A percentile compares a stretch with the other conserved stretches of the same genome.
phyloP scores from a whole-genome alignment of 2,329 filamentous ascomycete species.

The Penicillium sp. region DNA sequence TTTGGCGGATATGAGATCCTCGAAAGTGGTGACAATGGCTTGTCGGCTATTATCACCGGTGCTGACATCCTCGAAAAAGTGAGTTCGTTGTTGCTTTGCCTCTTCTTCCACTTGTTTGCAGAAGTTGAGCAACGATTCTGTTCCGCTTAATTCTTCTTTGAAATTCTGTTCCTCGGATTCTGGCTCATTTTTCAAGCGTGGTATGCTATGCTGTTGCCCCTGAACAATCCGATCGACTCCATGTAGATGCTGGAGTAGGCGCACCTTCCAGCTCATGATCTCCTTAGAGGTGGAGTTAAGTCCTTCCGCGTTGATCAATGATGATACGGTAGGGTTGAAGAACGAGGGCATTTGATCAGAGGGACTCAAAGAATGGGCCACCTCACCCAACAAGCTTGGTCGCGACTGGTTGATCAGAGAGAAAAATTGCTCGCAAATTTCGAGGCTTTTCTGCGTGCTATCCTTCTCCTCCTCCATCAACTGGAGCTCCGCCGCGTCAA shows the following conservation, averaged over 20 bases:
- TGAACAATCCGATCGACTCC: not conserved
- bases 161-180: not conserved
- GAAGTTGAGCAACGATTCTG: not conserved
- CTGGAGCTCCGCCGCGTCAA: not conserved
- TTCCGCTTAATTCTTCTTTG: slow-evolving; percentile 1
- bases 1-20: slow-evolving; percentile 32
- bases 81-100: slow-evolving; percentile 3
- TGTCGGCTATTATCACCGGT: slow-evolving; percentile 27
- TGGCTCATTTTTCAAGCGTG: not conserved
- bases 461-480: slow-evolving; percentile 6
- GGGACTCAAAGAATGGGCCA: not conserved
- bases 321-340: not conserved
- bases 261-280: not conserved
- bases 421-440: slow-evolving; percentile 6
- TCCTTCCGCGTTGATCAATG: slow-evolving; percentile 4
- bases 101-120: slow-evolving; percentile 8
- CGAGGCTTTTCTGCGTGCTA: slow-evolving; percentile 6
- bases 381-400: not conserved
- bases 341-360: not conserved
- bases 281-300: slow-evolving; percentile 2
- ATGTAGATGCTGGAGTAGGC: not conserved
- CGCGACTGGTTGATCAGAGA: slow-evolving; percentile 1
- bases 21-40: slow-evolving; percentile 29
- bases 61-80: slow-evolving; percentile 19
- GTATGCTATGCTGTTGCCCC: not conserved